Percentiles rank a stretch among this genome's conserved stretches.
Conservation (phyloP, 2,329 filamentous ascomycete genomes). For the Ceratocystis alfenasii region DNA sequence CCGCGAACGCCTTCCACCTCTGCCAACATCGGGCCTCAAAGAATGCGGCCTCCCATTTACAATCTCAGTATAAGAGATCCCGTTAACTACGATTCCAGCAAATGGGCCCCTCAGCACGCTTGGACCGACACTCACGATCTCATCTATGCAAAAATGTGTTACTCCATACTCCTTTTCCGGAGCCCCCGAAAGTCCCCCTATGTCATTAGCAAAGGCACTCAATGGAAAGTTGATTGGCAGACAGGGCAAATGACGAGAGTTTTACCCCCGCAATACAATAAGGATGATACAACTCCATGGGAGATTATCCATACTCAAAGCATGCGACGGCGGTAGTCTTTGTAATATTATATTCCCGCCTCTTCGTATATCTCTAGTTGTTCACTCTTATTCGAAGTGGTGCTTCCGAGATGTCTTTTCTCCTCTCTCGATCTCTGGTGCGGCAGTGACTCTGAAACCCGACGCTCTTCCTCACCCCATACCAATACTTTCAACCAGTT, state of each 20-base stretch:
- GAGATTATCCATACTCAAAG: slow-evolving; percentile 41
- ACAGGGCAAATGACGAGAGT: slow-evolving; percentile 45
- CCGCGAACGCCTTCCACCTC: slow-evolving; percentile 24
- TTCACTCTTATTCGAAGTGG: not conserved
- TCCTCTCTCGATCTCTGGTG: not conserved
- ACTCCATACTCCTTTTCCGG: slow-evolving; percentile 45
- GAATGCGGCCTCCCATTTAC: slow-evolving; percentile 24
- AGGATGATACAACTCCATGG: slow-evolving; percentile 40
- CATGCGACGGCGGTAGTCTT: slow-evolving; percentile 24
- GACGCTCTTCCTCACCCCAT: not conserved
- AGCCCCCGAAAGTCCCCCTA: slow-evolving; percentile 47
- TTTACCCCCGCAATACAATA: slow-evolving; percentile 43
- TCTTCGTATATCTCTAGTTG: not conserved
- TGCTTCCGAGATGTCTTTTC: not conserved
- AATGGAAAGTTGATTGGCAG: slow-evolving; percentile 49
- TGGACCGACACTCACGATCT: slow-evolving; percentile 47
- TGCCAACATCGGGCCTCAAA: not conserved
- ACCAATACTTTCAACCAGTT: not conserved
- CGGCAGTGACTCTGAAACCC: not conserved
- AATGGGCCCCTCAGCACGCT: slow-evolving; percentile 44
- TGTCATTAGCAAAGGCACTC: slow-evolving; percentile 44
- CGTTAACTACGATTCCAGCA: slow-evolving; percentile 39
- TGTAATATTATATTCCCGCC: not conserved
- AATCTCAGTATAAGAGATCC: slow-evolving; percentile 32
- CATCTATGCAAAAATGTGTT: slow-evolving; percentile 48